Evolutionary conservation across 2,329 filamentous ascomycete genomes (phyloP), one percentile per base, ranked within the genome.

Genomic region (Ascochyta pisi): DNA sequence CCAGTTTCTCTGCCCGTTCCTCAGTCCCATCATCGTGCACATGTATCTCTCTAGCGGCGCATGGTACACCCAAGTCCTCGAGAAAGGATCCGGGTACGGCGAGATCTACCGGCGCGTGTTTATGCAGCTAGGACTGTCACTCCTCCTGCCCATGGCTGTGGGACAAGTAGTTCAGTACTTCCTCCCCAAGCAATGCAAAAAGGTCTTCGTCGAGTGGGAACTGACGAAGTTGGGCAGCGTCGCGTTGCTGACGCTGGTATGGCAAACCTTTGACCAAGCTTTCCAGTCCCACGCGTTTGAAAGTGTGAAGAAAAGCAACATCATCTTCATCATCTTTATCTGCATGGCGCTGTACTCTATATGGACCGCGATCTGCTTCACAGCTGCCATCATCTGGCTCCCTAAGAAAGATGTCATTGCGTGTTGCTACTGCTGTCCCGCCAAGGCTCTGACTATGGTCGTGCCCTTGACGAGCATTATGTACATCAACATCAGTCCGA

Each of bases 361-460:
- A 29, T 90, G 89, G 76, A 84, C 88, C 1, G 74, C 79, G 1
- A 80, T 90, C 10, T 89, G 86, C 57, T 85, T 84, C 61, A 78
- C 77, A 34, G 78, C 85, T 1, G 82, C 81, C 1, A 71, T 82
- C 3, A 73, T 80, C 33, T 84, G 81, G 65, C 79, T 89, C 69
- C 76, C 82, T 0, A 82, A 82, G 34, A 82, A 84, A 54, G 85
- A 90, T 64, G 84, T 88, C 0, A 83, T 91, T 45, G 87, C 89
- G 0, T 84, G 90, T 13, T 90, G 88, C 63, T 91, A 91, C 73
- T 90, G 88, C 65, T 87, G 86, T 24, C 87, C 89, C 0, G 88
- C 88, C 13, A 92, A 92, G 74, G 90, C 88, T 3, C 87, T 88
- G 1, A 86, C 85, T 3, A 79, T 91, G 54, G 88, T 88, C 0